phyloP scores from a whole-genome alignment of 306 rosid genomes.

The Corylus avellana region DNA sequence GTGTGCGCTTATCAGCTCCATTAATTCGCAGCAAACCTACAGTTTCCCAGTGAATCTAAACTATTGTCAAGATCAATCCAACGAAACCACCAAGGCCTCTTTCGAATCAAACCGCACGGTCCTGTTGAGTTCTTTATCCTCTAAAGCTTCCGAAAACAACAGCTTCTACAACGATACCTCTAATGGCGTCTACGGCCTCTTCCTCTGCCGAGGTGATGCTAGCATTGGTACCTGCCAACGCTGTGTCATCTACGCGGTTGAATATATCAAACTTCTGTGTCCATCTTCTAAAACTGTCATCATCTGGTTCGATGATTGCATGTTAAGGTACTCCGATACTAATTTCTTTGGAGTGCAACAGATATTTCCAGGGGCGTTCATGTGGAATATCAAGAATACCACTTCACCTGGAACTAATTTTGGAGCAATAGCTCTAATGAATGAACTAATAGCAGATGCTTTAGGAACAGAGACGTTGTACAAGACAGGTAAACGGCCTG shows the following conservation, averaged over 20 bases:
- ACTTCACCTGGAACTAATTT: no score
- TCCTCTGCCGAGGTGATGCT: background rate
- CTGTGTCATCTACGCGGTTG: background rate
- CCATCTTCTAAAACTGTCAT: background rate
- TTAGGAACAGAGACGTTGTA: background rate
- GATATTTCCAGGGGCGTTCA: background rate
- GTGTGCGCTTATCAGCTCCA: background rate
- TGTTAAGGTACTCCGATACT: slow-evolving; percentile 27
- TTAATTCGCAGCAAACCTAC: background rate
- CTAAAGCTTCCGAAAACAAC: background rate
- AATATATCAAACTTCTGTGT: background rate
- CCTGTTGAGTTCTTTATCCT: background rate
- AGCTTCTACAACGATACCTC: background rate
- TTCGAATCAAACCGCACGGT: background rate
- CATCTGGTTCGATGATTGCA: slow-evolving; percentile 34
- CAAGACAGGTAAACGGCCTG: no score
- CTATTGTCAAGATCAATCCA: background rate
- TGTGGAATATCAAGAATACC: background rate
- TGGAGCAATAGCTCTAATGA: no score
- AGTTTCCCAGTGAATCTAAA: no score
- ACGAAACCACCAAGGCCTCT: no score
- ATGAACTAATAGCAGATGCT: background rate
- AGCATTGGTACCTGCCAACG: background rate
- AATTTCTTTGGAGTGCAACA: background rate
- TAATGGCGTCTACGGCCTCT: background rate